Conservation (phyloP, 176 grass and related monocot genomes). For the Panicum miliaceum region DNA sequence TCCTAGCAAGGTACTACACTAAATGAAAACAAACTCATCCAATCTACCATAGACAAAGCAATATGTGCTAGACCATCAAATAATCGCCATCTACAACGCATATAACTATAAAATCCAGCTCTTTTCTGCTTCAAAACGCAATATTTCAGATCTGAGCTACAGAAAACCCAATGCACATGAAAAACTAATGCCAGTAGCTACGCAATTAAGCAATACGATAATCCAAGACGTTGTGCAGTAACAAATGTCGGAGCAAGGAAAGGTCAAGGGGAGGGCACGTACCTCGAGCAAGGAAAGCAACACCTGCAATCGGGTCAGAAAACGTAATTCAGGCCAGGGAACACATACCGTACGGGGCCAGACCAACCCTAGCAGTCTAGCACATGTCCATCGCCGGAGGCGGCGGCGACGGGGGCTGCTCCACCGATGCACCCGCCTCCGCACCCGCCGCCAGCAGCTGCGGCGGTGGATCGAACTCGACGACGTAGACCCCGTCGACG, state of each 20-base stretch:
- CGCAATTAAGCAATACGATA: background rate
- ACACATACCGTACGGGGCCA: background rate
- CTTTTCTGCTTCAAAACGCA: background rate
- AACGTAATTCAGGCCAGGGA: background rate
- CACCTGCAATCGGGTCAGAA: background rate
- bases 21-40: background rate
- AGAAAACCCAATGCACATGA: background rate
- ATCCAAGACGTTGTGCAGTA: background rate
- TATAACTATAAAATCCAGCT: background rate
- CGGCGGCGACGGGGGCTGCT: background rate
- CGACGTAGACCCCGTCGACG: background rate
- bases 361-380: background rate
- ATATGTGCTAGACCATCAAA: background rate
- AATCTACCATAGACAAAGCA: background rate
- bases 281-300: background rate
- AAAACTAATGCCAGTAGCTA: background rate
- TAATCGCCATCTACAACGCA: no score
- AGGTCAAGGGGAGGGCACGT: background rate
- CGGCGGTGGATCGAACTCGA: background rate
- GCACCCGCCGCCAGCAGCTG: background rate
- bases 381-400: slow-evolving; percentile 9
- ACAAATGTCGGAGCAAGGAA: background rate
- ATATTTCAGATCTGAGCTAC: background rate
- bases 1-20: background rate
- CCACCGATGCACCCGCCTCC: background rate